Base-by-base conservation (phyloP, 345 rosid species). In the Pelargonium nanum region DNA sequence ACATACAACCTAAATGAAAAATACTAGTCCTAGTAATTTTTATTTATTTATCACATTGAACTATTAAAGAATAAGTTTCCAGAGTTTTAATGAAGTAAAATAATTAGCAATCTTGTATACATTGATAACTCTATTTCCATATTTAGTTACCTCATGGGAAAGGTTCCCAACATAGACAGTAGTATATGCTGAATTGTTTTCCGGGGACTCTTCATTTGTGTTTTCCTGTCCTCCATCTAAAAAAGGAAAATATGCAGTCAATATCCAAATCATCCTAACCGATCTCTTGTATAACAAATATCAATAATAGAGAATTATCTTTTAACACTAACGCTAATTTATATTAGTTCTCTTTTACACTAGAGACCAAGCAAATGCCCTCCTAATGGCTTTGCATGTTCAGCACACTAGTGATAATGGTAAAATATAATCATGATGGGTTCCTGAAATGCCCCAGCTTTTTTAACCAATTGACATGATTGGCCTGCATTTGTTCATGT, bases 81-180 rank as follows among this genome's bases (percentile, higher is more conserved):
- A 40, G 48, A 40, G 15, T 40, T 12, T 12, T 40, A 40, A 6
- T 40, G 15, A 40, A 40, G 3, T 2, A 6, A 40, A 40, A 12
- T 9, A 40, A 12, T 12, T 40, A 40, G 16, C 48, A 12, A 40
- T 30, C 40, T 30, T 30, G 6, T 30, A 40, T 40, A 15, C 17
- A 40, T 6, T 40, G 48, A 12, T 7, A 9, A 9, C 1, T 40
- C 48, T 40, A 40, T 40, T 12, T 7, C 13, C 48, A 12, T 12
- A 40, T 40, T 12, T 40, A 17, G 15, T 40, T 68, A 64, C 99
- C 94, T 93, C 94, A 1, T 91, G 87, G 58, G 96, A 86, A 63
- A 93, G 88, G 76, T 89, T 93, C 64, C 99, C 99, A 57, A 89
- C 94, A 68, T 89, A 93, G 34, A 93, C 99, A 72, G 99, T 93